Base-by-base conservation (phyloP, 345 rosid genomes). In the Brassica rapa region DNA sequence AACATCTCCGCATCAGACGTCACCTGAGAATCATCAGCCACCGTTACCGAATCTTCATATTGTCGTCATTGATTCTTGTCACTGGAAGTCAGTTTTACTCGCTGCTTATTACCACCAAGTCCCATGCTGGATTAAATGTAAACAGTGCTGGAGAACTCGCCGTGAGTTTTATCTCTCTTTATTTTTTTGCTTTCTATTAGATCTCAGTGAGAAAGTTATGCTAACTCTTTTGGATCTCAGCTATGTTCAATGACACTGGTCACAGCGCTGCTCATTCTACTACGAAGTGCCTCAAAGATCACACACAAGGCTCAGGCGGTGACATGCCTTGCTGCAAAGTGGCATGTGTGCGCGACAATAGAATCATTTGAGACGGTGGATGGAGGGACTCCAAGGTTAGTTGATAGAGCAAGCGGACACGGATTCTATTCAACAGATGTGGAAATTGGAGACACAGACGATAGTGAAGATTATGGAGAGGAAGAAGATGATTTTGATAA, bases 11-110 rank as follows among this genome's bases (percentile, higher is more conserved):
- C 55, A 95, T 95, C 65, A 83, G 93, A 69, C 92, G 88, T 63
- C 97, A 95, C 53, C 72, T 95, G 78, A 86, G 92, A 85, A 91
- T 93, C 85, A 93, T 95, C 63, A 95, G 99, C 77, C 99, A 95
- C n/a, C 77, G 98, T 3, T 95, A 84, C 70, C 85, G 97, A 0
- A 80, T 81, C 0, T 93, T 95, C 75, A 90, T 95, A 64, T 66
- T 91, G 24, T 81, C 86, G 85, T 81, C 89, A 0, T 41, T 95
- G 83, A 74, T 93, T 43, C 83, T 95, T 57, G 87, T 91, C 71
- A 95, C 99, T 0, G 93, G 94, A 0, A 91, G 97, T 84, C 98
- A 92, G 76, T 91, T 95, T 49, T 86, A 92, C 65, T 85, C 98
- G 0, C 84, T 95, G 89, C 95, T 95, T 9, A 84, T 84, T 56